Conservation (phyloP, 2,329 filamentous ascomycete genomes). For the Paecilomyces variotii region DNA sequence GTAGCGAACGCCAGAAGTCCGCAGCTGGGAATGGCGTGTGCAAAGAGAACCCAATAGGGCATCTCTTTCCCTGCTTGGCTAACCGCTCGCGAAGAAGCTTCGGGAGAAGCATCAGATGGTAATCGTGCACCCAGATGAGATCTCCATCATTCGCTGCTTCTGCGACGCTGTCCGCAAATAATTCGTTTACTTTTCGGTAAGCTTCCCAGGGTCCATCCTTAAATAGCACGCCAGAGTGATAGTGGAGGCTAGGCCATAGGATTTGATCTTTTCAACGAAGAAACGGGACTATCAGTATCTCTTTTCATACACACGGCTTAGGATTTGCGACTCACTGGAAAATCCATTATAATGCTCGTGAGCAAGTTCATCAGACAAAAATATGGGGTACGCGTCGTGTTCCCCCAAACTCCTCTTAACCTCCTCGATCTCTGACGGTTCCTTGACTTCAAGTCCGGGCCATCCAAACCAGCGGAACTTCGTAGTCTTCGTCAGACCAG, state of each 20-base stretch:
- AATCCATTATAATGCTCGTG: constrained; percentile 95
- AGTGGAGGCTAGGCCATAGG: constrained; percentile 94
- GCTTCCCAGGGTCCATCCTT: constrained; percentile 82
- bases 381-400: constrained; percentile 77
- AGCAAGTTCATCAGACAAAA: constrained; percentile 77
- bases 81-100: constrained; percentile 75
- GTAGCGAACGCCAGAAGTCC: constrained; percentile 86
- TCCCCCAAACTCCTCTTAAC: constrained; percentile 67
- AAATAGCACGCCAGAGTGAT: constrained; percentile 90
- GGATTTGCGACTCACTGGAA: constrained; percentile 56
- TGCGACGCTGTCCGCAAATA: constrained; percentile 78
- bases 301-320: constrained; percentile 44
- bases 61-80: constrained; percentile 61
- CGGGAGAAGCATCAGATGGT: constrained; percentile 91
- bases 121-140: constrained; percentile 92
- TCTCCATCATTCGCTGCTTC: constrained; percentile 77
- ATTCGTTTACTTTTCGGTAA: constrained; percentile 78
- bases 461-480: constrained; percentile 95
- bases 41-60: constrained; percentile 91
- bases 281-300: constrained; percentile 33
- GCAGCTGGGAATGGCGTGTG: constrained; percentile 91
- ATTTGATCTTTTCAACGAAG: constrained; percentile 62
- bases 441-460: constrained; percentile 81
- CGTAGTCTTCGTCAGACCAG: constrained; percentile 78
- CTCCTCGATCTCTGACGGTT: constrained; percentile 56